Evolutionary conservation across 345 rosid species (phyloP), one percentile per base, ranked within the genome.

Genomic region (Aquilaria malaccensis): DNA sequence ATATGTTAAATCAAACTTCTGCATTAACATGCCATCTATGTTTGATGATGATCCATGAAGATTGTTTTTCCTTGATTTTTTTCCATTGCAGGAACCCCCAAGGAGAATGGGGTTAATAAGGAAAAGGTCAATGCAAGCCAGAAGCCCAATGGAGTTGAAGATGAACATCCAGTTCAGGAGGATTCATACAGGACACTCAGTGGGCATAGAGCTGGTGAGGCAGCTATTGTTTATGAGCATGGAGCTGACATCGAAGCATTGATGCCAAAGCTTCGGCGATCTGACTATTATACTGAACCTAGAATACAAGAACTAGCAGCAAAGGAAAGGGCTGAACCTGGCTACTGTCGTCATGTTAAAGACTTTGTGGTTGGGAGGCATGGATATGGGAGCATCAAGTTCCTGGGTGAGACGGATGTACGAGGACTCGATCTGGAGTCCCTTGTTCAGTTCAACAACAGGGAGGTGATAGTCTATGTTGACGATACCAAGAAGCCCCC

Each of bases 401-500:
- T 95, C 67, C 64, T 81, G 33, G 97, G 93, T 45, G 96, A 91
- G 72, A 88, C 97, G 4, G 96, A 91, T 64, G 94, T 95, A 56
- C 73, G 94, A 1, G 67, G 80, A 55, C 95, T 88, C 15, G 96
- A 95, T 74, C 79, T 95, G 1, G 96, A 95, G 64, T 72, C 82
- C 53, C 64, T 88, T 54, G 81, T 95, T 60, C 94, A 91, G 72
- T 95, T 95, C 70, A 84, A 85, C 70, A 85, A 88, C 67, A 66
- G 91, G 13, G 97, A 91, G 77, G 99, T 91, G 74, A 80, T 88
- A 33, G 99, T 95, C n/a, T 95, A 95, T 83, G 75, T 81, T 85
- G 97, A 95, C 43, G 97, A 95, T 61, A 80, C 81, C 77, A 75
- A 85, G 72, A 95, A 91, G 69, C 97, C 96, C 3, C 89, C 95